Evolutionary conservation across 2,329 filamentous ascomycete genomes (phyloP), one percentile per base, ranked within the genome.

Genomic region (Aspergillus fijiensis): DNA sequence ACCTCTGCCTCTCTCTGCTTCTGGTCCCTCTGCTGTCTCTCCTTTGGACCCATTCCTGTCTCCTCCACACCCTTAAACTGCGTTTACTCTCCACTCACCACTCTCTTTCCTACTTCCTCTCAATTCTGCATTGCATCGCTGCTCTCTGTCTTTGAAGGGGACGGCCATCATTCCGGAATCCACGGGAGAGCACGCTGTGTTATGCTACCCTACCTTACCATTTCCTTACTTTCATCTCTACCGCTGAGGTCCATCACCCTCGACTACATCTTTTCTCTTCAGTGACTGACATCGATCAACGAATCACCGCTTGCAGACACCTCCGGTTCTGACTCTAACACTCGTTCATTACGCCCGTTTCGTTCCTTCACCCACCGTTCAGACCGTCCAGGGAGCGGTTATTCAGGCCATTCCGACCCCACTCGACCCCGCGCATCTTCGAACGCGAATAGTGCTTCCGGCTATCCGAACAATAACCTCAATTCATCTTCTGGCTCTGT

Each of bases 401-500:
- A 69, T 47, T 74, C 71, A 47, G 65, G 65, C 53, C 65, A 70
- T 51, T 69, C 72, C 35, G 63, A 67, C 51, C 51, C 61, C n/a
- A 62, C 66, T 33, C 68, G 63, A 33, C 55, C 67, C 57, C 67
- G 68, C 58, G 67, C 69, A 16, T 64, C 70, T 21, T 73, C 72
- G 16, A 65, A 62, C 12, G 58, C 66, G 50, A 60, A 55, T 42
- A 63, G 65, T 55, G 60, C 62, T 54, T 69, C 67, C 1, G 49
- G 65, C 49, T 59, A 67, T 51, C 64, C 66, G 31, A 62, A 61
- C 42, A 55, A 61, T 42, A 66, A 69, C 49, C 66, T 68, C 58
- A 74, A 75, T 60, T 67, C 67, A 25, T 74, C 74, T 14, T 70
- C 73, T 51, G 67, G 67, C 12, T 76, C 74, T 1, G 76, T 74